Conservation (phyloP, 2,329 filamentous ascomycete species). For the Fonsecaea multimorphosa region DNA sequence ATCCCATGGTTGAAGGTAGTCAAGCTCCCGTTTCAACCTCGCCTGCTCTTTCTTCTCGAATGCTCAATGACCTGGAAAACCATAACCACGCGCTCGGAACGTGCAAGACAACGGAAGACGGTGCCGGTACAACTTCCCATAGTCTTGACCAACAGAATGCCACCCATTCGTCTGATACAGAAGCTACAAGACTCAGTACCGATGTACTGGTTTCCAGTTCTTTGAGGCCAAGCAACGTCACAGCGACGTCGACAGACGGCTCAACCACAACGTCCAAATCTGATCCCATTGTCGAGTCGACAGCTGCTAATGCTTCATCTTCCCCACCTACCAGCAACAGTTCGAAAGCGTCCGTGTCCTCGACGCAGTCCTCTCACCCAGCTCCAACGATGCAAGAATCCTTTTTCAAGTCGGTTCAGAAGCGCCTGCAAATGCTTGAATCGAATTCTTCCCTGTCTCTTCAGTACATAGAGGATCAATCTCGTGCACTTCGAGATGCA, state of each 20-base stretch:
- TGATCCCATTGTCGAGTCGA: constrained; percentile 19
- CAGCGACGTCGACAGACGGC: not conserved
- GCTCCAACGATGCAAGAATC: constrained; percentile 91
- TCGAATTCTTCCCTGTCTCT: constrained; percentile 90
- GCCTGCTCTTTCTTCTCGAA: not conserved
- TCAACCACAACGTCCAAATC: constrained; percentile 15
- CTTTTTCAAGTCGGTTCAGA: constrained; percentile 96
- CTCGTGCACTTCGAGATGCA: constrained; percentile 83
- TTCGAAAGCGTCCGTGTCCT: constrained; percentile 44
- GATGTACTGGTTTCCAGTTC: not conserved
- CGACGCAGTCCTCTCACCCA: constrained; percentile 59
- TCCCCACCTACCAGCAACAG: constrained; percentile 14
- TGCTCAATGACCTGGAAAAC: not conserved
- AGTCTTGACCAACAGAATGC: not conserved
- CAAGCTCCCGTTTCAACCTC: not conserved
- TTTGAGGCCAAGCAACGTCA: not conserved
- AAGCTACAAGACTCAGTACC: not conserved
- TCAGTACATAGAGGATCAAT: constrained; percentile 97
- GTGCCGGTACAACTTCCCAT: not conserved
- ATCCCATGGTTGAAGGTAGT: not conserved
- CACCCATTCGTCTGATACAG: constrained; percentile 1
- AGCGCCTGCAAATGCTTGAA: constrained; percentile 88
- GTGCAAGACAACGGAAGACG: not conserved
- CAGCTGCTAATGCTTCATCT: constrained; percentile 14
- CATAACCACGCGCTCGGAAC: not conserved